Evolutionary conservation across 305 asterid genomes (phyloP).

Genomic region (Fraxinus ornus): DNA sequence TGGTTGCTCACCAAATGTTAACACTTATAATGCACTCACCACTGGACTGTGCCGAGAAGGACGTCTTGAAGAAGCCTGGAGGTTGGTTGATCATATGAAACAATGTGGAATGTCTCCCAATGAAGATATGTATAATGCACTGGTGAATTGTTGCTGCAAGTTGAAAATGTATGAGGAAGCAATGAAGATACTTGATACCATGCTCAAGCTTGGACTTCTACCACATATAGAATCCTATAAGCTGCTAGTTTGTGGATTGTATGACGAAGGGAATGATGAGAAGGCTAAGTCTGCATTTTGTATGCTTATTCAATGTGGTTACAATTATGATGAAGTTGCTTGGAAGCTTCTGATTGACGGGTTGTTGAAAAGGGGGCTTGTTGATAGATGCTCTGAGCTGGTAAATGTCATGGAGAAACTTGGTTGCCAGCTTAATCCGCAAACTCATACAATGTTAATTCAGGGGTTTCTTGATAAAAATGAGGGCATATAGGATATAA

Average conservation of each 20-base stretch:
- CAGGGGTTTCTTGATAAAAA: constrained; percentile 49
- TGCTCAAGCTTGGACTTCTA: constrained; percentile 45
- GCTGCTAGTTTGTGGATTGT: constrained; percentile 65
- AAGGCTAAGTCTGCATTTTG: constrained; percentile 52
- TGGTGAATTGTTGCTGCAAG: constrained; percentile 60
- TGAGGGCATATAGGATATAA: constrained; percentile 17
- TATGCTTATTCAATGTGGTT: constrained; percentile 57
- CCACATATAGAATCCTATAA: constrained; percentile 60
- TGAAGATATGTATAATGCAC: constrained; percentile 51
- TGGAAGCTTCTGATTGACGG: constrained; percentile 85
- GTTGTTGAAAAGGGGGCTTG: constrained; percentile 55
- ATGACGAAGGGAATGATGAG: constrained; percentile 48
- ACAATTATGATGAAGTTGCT: constrained; percentile 71
- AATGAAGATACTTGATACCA: constrained; percentile 41
- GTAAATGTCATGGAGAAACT: constrained; percentile 57
- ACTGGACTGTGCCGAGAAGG: constrained; percentile 68
- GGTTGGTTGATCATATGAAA: constrained; percentile 57
- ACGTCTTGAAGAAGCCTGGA: constrained; percentile 55
- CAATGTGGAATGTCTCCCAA: constrained; percentile 40
- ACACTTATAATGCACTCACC: constrained; percentile 49
- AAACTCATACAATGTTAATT: constrained; percentile 55
- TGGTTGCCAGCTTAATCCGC: constrained; percentile 56
- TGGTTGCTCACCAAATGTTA: constrained; percentile 50
- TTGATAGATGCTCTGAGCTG: constrained; percentile 53
- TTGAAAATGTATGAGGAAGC: constrained; percentile 59